A percentile compares a stretch with the other conserved stretches of the same genome.
Evolutionary conservation across 176 grass and related monocot species (phyloP).

Genomic region (Raddia distichophylla): DNA sequence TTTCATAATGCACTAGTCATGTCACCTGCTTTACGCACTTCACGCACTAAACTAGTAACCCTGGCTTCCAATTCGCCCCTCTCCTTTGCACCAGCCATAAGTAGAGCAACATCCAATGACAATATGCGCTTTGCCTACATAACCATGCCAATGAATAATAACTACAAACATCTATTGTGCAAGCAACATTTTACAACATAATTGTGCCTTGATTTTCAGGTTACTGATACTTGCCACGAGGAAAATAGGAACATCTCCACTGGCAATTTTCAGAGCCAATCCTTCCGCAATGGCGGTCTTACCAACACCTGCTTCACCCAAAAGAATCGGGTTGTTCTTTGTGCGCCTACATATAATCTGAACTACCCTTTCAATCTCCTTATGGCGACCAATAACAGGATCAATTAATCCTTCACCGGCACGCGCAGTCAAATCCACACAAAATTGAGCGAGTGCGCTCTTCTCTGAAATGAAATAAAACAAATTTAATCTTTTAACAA

Average conservation of each 20-base stretch:
- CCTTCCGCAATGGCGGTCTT: constrained; percentile 98
- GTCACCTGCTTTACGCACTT: constrained; percentile 91
- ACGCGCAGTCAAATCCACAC: constrained; percentile 85
- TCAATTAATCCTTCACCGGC: constrained; percentile 88
- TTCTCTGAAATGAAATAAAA: constrained; percentile 68
- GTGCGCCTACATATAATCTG: constrained; percentile 95
- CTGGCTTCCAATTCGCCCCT: constrained; percentile 91
- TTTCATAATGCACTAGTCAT: constrained; percentile 27
- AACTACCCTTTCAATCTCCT: constrained; percentile 87
- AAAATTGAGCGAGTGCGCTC: constrained; percentile 78
- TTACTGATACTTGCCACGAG: constrained; percentile 51
- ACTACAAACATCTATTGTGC: neutral
- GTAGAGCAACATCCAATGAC: constrained; percentile 89
- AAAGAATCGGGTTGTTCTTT: constrained; percentile 98
- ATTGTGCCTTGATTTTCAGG: neutral
- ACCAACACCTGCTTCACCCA: constrained; percentile 97
- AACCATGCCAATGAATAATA: constrained; percentile 23
- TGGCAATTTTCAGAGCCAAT: constrained; percentile 79
- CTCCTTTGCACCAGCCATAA: constrained; percentile 96
- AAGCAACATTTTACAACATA: constrained; percentile 21
- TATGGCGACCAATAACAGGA: constrained; percentile 86
- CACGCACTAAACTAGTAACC: constrained; percentile 85
- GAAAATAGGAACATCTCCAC: constrained; percentile 77
- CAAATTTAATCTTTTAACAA: constrained; percentile 2
- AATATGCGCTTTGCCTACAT: constrained; percentile 80